Evolutionary conservation across 2,329 filamentous ascomycete species (phyloP).

Genomic region (Colletotrichum echinochloae): DNA sequence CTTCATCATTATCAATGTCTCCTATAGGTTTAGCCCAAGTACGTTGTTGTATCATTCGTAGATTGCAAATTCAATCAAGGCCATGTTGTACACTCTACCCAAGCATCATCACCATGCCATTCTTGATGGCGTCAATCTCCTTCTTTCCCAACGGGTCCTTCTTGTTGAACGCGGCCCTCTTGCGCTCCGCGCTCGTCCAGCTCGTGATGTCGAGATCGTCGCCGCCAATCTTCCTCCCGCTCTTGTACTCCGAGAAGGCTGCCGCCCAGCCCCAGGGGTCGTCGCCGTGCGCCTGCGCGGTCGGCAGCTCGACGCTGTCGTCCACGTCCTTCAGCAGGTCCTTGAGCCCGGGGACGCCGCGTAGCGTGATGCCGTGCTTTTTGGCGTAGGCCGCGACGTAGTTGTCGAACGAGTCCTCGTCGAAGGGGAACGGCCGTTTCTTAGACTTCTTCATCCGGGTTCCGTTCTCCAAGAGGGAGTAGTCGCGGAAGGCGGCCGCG

Average conservation of each 20-base stretch:
- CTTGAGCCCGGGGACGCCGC: conserved; percentile 45
- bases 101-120: conserved; percentile 49
- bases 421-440: conserved; percentile 43
- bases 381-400: conserved; percentile 51
- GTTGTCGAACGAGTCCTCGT: conserved; percentile 44
- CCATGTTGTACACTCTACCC: too few relatives aligned
- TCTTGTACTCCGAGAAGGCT: conserved; percentile 44
- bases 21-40: too few relatives aligned
- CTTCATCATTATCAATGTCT: too few relatives aligned
- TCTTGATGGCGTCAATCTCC: conserved; percentile 51
- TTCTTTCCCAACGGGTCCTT: conserved; percentile 53
- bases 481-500: conserved; percentile 31
- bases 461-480: conserved; percentile 41
- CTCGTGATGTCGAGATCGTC: conserved; percentile 53
- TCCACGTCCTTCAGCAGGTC: conserved; percentile 39
- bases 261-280: conserved; percentile 47
- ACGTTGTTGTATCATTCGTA: too few relatives aligned
- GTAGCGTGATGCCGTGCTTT: conserved; percentile 49
- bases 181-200: conserved; percentile 50
- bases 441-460: conserved; percentile 34
- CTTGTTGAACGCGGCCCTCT: conserved; percentile 46
- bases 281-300: conserved; percentile 27
- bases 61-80: too few relatives aligned
- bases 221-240: conserved; percentile 50
- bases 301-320: conserved; percentile 45